Evolutionary conservation across 2,329 filamentous ascomycete species (phyloP), one percentile per base, ranked within the genome.

Genomic region (Fusarium proliferatum): DNA sequence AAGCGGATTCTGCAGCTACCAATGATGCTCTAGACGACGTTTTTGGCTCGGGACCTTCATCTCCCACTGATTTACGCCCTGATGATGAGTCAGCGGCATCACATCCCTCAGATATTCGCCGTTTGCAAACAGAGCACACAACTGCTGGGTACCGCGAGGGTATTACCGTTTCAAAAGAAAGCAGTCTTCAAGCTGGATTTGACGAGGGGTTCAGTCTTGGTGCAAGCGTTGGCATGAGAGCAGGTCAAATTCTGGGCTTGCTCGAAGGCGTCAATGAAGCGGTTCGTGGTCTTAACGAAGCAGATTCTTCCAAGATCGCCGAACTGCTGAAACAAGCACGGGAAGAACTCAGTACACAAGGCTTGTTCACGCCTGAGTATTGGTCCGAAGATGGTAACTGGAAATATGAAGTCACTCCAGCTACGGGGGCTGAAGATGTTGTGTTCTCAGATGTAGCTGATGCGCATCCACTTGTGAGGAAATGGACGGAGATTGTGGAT

Each of bases 121-220:
- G 93, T 30, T 88, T 97, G 21, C 91, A 93, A 77, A 88, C 90
- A 46, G 91, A 93, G 62, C 94, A 97, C 81, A 88, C 90, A 59
- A 98, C 93, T 12, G 91, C 93, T 43, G 96, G 96, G 26, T 98
- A 98, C 83, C 92, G 96, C 67, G 95, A 98, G 78, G 96, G 96
- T 49, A 89, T 98, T 60, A 88, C 92, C 1, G 85, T 85, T 6
- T 93, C 93, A 38, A 98, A 98, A 81, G 89, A 89, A 33, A 84
- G 87, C 53, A 92, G 91, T 77, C 90, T 98, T 33, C 96, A 99
- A 82, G 87, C 87, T 19, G 96, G 96, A 1, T 98, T 99, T 79
- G 96, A 99, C 80, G 94, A 96, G 73, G 96, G 96, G 0, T 98
- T 95, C 80, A 87, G 90, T 19, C 86, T 98, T 1, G 96, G 96